Conservation (phyloP, 1,284 basidiomycete genomes). For the Amylostereum areolatum region DNA sequence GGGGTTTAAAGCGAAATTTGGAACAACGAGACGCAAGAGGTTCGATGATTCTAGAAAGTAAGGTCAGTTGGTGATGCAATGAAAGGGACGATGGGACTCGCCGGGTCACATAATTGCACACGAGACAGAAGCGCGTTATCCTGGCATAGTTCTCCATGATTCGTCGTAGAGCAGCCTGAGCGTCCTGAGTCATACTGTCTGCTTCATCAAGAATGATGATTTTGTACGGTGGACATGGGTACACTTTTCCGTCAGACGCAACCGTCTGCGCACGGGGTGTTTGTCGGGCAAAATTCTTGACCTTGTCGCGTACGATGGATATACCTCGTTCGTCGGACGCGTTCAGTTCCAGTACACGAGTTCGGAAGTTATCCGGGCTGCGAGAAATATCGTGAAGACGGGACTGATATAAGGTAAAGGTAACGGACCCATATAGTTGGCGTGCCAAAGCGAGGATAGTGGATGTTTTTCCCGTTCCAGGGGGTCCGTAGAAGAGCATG, state of each 20-base stretch:
- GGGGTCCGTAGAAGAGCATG: constrained; percentile 99
- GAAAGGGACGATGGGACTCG: constrained; percentile 27
- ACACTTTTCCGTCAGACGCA: constrained; percentile 76
- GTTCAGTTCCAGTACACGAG: constrained; percentile 95
- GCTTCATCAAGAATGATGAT: constrained; percentile 99
- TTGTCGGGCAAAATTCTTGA: constrained; percentile 97
- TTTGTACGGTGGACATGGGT: constrained; percentile 98
- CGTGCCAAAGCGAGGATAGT: constrained; percentile 94
- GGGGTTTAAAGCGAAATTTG: constrained; percentile 96
- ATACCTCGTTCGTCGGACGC: constrained; percentile 99
- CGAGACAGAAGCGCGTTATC: constrained; percentile 96
- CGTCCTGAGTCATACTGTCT: constrained; percentile 99
- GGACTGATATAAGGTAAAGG: neutral
- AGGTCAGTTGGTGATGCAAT: neutral
- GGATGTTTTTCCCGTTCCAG: constrained; percentile 98
- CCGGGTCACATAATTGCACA: constrained; percentile 99
- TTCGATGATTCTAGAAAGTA: constrained; percentile 84
- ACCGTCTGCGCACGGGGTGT: constrained; percentile 77
- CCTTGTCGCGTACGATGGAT: constrained; percentile 93
- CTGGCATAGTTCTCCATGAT: constrained; percentile 99
- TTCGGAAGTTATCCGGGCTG: constrained; percentile 91
- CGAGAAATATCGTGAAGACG: constrained; percentile 5
- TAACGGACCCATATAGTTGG: constrained; percentile 88
- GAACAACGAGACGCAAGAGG: constrained; percentile 98
- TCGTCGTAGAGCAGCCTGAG: constrained; percentile 89